Base-by-base conservation (phyloP, 2,329 filamentous ascomycete genomes). In the Aschersonia sp. region DNA sequence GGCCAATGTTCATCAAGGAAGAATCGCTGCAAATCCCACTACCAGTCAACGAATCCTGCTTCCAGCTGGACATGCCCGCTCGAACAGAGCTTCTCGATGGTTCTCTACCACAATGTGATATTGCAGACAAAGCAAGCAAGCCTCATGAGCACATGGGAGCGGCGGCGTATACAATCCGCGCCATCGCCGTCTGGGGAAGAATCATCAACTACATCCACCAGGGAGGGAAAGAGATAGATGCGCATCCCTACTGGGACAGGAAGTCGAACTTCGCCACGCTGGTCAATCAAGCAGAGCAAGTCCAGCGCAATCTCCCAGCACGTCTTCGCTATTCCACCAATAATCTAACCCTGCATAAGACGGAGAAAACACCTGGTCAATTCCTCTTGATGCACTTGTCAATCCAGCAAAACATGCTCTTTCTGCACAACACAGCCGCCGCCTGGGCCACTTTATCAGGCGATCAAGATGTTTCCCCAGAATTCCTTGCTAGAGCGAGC, bases 311-410 rank as follows among this genome's bases (percentile, higher is more conserved):
- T 1, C 72, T 97, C 29, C 89, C 90, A 0, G 72, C 77, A 7
- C 70, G 71, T 35, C 68, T 97, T n/a, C 69, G 75, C 30, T 95
- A 92, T 63, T 87, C 74, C 5, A 64, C 74, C 8, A 87, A 94
- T 55, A 97, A 96, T 57, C 72, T 97, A 2, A 82, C 87, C 49
- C 77, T 83, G 41, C 88, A 97, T 61, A 81, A 83, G 32, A 88
- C 85, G 4, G 87, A 94, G 57, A 83, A 83, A 55, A 83, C 88
- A 50, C 87, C 84, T 4, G 94, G 94, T 58, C 90, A 96, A 57
- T 96, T 94, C 58, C 68, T 97, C 12, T 94, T 96, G 58, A 70
- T 97, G 47, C 92, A 98, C 63, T 85, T 97, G 50, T 78, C 87
- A 32, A 80, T 88, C 54, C 85, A 95, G 57, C 92, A 97, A 63